Evolutionary conservation across 352 stramenopile species (phyloP).

Genomic region (Phytophthora boehmeriae): DNA sequence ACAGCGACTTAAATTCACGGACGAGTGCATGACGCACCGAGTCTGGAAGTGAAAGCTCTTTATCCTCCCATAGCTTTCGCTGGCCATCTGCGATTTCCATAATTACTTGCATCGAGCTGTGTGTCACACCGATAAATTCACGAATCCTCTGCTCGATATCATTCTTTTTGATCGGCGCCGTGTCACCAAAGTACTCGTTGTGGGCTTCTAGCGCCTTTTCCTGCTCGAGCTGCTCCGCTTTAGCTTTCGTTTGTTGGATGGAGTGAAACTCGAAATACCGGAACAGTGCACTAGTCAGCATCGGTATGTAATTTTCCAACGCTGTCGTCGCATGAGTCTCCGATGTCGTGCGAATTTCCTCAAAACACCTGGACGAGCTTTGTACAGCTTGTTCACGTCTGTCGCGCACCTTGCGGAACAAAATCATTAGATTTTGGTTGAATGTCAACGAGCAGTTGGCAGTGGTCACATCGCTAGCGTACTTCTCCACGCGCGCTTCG

Average conservation of each 20-base stretch:
- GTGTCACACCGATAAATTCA: constrained; percentile 65
- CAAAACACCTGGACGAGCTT: constrained; percentile 24
- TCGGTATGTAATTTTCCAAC: constrained; percentile 50
- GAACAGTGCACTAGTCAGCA: constrained; percentile 45
- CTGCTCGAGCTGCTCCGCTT: constrained; percentile 50
- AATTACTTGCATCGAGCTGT: constrained; percentile 57
- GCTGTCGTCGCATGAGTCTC: constrained; percentile 37
- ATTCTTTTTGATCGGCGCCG: constrained; percentile 59
- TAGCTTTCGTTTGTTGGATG: constrained; percentile 54
- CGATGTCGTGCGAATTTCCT: constrained; percentile 29
- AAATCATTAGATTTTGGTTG: constrained; percentile 32
- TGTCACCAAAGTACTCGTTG: constrained; percentile 67
- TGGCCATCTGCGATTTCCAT: constrained; percentile 60
- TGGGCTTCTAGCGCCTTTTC: constrained; percentile 50
- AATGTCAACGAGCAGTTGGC: constrained; percentile 37
- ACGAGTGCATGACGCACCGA: constrained; percentile 45
- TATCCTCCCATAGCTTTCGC: constrained; percentile 56
- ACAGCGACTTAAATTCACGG: constrained; percentile 53
- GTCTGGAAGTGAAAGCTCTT: constrained; percentile 35
- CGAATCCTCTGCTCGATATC: constrained; percentile 72
- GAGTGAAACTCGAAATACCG: constrained; percentile 71
- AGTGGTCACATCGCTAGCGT: constrained; percentile 18
- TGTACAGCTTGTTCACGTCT: constrained; percentile 34
- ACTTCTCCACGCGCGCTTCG: constrained; percentile 24
- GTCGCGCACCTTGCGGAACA: constrained; percentile 41